Evolutionary conservation across 805 yeast genomes (phyloP), one percentile per base, ranked within the genome.

Genomic region (Cyberlindnera meyerae): DNA sequence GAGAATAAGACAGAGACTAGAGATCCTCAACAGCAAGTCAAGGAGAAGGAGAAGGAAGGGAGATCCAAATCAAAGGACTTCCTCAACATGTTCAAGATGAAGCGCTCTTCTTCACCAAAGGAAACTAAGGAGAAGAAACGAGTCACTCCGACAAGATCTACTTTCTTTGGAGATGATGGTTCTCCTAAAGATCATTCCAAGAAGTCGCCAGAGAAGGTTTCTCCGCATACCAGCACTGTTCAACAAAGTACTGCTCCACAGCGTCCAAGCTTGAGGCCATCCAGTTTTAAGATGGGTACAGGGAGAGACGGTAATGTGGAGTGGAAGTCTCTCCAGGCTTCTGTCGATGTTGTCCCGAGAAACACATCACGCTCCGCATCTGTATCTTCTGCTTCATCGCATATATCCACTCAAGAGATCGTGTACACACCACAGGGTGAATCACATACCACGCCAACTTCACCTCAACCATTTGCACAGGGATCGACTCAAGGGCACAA

Each of bases 71-170:
- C 54, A 4, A 52, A 52, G 29, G 55, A 51, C 7, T 49, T 54
- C 25, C 27, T 54, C 15, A 54, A 47, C 29, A 34, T 52, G 40
- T 54, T 54, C 43, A 52, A 52, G 30, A 52, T 40, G 55, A 52
- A 49, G 28, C 43, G 53, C 25, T 45, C 55, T 4, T 37, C 46
- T n/a, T 42, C 52, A 2, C 48, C 54, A 22, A 48, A 48, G 33
- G 16, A 27, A 2, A 5, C 24, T 7, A 39, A 42, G 24, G 45
- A 49, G 8, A 42, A 40, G 24, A 40, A 24, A 28, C 32, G 29
- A 11, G 21, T 18, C 9, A 36, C 44, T 2, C 40, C 45, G 14
- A 37, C 44, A 9, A 36, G 31, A 13, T 11, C 34, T 1, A 33
- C 42, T 2, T 33, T 31, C 22, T 16, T 28, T 11, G 40, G 38